Evolutionary conservation across 257 asterid species (phyloP), one percentile per base, ranked within the genome.

Genomic region (Gynochthodes officinalis): DNA sequence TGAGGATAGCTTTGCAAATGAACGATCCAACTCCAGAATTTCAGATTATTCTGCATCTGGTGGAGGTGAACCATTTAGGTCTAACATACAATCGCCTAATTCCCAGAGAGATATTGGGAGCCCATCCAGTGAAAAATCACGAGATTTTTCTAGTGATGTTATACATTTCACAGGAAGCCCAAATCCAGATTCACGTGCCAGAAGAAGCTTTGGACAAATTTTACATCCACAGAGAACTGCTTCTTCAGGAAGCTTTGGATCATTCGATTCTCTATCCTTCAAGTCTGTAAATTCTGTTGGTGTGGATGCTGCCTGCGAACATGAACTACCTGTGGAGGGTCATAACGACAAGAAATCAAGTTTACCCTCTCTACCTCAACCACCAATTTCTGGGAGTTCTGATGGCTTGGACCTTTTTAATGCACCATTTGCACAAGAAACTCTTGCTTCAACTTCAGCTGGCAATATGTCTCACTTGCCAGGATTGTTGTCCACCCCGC

Each of bases 241-340:
- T 65, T 86, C 96, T 70, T 76, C 74, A 16, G 96, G 88, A 82
- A 89, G 92, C 83, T 80, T 83, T 83, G 92, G 82, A 71, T 86
- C 95, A 18, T 82, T 78, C 60, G 93, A 88, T 76, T 80, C 92
- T 65, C 40, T 76, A 42, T 78, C 89, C 67, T 77, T 67, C 66
- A 76, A 78, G 75, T 73, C 84, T 16, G 67, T 61, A 54, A 77
- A 67, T 70, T 81, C 82, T 77, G 52, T 44, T 64, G 76, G 71
- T 28, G 78, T 27, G 53, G 77, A 81, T 65, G 73, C 60, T 68
- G 82, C 80, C 57, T 76, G 82, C 49, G 87, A 82, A 75, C 30
- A 84, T 58, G 88, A 76, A 73, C 83, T 75, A 39, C 33, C 81
- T 66, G 69, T 78, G 61, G 84, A 81, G 59, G 43, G 72, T 54